Percentiles rank a stretch among this genome's conserved stretches.
Evolutionary conservation across 2,329 filamentous ascomycete species (phyloP).

Genomic region (Pleoardoris graminearum): DNA sequence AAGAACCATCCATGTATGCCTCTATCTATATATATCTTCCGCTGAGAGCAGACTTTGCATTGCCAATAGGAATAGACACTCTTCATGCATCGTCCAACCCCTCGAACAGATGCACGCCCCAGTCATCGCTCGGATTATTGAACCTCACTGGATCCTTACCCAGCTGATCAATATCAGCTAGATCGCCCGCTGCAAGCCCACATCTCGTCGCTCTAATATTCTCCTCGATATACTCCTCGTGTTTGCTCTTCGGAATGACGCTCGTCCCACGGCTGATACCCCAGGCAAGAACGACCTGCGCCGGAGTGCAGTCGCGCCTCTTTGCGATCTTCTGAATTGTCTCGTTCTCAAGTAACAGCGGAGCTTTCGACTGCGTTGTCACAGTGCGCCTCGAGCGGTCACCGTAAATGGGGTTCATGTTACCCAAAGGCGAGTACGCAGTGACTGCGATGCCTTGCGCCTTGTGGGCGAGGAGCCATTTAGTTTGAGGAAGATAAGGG

Average conservation of each 20-base stretch:
- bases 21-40: too few species aligned
- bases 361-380: slow-evolving; percentile 47
- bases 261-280: slow-evolving; percentile 63
- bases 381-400: slow-evolving; percentile 11
- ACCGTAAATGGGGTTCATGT: slow-evolving; percentile 21
- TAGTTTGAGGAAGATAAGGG: slow-evolving; percentile 15
- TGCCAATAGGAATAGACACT: neutral
- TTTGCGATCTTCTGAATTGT: slow-evolving; percentile 68
- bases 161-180: slow-evolving; percentile 34
- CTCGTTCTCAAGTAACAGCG: slow-evolving; percentile 39
- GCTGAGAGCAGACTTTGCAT: neutral
- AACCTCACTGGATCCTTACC: slow-evolving; percentile 45
- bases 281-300: slow-evolving; percentile 83
- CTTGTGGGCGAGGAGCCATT: slow-evolving; percentile 14
- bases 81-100: slow-evolving; percentile 45
- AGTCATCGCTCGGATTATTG: slow-evolving; percentile 48
- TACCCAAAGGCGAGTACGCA: slow-evolving; percentile 20
- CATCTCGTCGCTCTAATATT: slow-evolving; percentile 48
- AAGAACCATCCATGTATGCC: too few species aligned
- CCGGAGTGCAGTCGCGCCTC: slow-evolving; percentile 64
- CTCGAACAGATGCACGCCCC: slow-evolving; percentile 48
- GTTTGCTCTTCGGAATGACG: slow-evolving; percentile 32
- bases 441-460: slow-evolving; percentile 17
- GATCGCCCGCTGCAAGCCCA: slow-evolving; percentile 46
- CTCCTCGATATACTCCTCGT: slow-evolving; percentile 49